Evolutionary conservation across 129 eudicot genomes (phyloP).

Genomic region (Flaveria ramosissima): DNA sequence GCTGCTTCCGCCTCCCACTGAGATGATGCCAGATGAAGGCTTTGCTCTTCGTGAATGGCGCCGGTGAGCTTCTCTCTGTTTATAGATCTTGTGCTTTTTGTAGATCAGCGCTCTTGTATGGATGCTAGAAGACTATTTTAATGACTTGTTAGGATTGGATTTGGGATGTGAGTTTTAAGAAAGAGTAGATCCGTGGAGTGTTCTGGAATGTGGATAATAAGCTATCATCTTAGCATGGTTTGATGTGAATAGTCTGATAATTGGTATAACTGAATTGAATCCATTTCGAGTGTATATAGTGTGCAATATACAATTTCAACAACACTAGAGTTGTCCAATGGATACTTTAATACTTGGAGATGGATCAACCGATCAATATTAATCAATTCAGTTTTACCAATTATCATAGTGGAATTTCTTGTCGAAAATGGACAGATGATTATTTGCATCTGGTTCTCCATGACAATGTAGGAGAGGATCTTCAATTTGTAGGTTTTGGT

Average conservation of each 20-base stretch:
- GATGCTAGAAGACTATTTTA: neutral
- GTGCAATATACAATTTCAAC: no score
- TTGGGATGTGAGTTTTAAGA: slow-evolving; percentile 5
- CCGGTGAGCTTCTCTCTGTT: slow-evolving; percentile 39
- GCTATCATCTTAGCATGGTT: neutral
- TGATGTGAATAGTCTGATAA: neutral
- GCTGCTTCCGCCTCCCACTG: slow-evolving; percentile 73
- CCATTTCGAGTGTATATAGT: no score
- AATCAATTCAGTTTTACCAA: no score
- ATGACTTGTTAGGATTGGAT: neutral
- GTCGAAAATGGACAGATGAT: neutral
- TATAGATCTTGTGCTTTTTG: slow-evolving; percentile 7
- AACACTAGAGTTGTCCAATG: no score
- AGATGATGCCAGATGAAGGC: slow-evolving; percentile 75
- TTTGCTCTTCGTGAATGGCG: slow-evolving; percentile 89
- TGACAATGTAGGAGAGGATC: slow-evolving; percentile 9
- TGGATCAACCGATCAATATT: no score
- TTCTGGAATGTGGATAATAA: neutral
- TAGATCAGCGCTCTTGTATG: neutral
- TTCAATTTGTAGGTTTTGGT: neutral
- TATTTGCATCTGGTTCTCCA: neutral
- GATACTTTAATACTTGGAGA: no score
- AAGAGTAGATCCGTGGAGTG: neutral
- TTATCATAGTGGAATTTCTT: neutral
- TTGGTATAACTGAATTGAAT: no score